Base-by-base conservation (phyloP, 768 basidiomycete species). In the Termitomyces sp. region DNA sequence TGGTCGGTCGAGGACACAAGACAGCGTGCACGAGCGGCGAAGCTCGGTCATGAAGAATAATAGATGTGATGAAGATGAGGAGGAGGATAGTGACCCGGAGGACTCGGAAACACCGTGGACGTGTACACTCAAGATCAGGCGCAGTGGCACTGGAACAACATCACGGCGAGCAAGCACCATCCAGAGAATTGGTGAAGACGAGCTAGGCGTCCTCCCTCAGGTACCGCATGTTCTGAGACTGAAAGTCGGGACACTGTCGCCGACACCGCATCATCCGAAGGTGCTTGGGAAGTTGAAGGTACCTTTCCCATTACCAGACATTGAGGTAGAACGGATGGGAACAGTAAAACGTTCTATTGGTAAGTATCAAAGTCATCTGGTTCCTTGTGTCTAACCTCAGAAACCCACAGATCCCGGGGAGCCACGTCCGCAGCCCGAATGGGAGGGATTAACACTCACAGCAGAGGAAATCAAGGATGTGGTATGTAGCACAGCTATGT, bases 41-140 rank as follows among this genome's bases (percentile, higher is more conserved):
- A 18, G 48, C 18, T 59, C 60, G 14, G 48, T 55, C 20, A 28
- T n/a, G 35, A 32, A n/a, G 13, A 46, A 20, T 22, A 46, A 20
- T 22, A 44, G 32, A 24, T 46, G 32, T 2, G 41, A 57, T 20
- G 58, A 59, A 49, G 79, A 81, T 2, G 92, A 79, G 0, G 86
- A 79, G 0, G 86, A 89, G 16, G 93, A 94, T 46, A 93, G 90
- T 59, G 96, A 98, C 62, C 91, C 94, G 0, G 95, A 98, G 68
- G 96, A 98, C 66, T 92, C 91, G 45, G 95, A 98, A 71, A 94
- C 93, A 24, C 94, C 96, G 0, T 98, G 94, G 94, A 85, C 87
- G 47, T 98, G 95, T 67, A 85, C 84, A n/a, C 77, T 94, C 62
- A 83, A 86, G 59, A 75, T 88, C 35, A 81, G 86, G 22, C 74